Evolutionary conservation across 768 basidiomycete species (phyloP).

Genomic region (Postia placenta): DNA sequence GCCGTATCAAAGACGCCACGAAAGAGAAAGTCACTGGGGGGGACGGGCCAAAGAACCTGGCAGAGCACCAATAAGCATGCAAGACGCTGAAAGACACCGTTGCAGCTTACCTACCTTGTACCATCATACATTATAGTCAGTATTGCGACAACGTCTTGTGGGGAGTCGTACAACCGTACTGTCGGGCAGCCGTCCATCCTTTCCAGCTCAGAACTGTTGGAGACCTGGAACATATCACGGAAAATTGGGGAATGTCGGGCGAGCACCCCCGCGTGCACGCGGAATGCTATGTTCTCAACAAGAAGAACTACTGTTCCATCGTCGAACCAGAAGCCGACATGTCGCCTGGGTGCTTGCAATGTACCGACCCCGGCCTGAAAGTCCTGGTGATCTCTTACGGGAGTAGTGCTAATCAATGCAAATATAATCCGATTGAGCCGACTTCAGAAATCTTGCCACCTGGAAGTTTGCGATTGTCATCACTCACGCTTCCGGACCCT

Average conservation of each 20-base stretch:
- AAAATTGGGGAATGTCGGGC: conserved; percentile 8
- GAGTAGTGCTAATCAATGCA: too few relatives aligned
- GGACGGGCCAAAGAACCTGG: too few relatives aligned
- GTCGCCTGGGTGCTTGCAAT: neutral
- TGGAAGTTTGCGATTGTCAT: too few relatives aligned
- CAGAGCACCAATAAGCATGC: too few relatives aligned
- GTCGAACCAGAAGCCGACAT: conserved; percentile 8
- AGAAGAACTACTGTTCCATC: conserved; percentile 13
- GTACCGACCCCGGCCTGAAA: too few relatives aligned
- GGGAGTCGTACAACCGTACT: conserved; percentile 6
- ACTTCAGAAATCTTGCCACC: too few relatives aligned
- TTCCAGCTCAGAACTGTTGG: too few relatives aligned
- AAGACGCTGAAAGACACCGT: neutral
- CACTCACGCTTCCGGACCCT: too few relatives aligned
- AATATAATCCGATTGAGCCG: too few relatives aligned
- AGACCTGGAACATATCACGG: too few relatives aligned
- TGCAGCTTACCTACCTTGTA: neutral
- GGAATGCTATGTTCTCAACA: conserved; percentile 3
- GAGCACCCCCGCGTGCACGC: conserved; percentile 9
- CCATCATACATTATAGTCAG: neutral
- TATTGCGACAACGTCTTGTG: neutral
- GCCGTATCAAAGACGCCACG: neutral
- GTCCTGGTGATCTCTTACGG: too few relatives aligned
- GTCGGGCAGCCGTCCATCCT: conserved; percentile 10
- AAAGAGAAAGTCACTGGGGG: neutral